These are phyloP conservation scores for Metarhizium humberi DNA, from an alignment of 2,329 filamentous ascomycete genomes.

Conservation along the genomic window DNA sequence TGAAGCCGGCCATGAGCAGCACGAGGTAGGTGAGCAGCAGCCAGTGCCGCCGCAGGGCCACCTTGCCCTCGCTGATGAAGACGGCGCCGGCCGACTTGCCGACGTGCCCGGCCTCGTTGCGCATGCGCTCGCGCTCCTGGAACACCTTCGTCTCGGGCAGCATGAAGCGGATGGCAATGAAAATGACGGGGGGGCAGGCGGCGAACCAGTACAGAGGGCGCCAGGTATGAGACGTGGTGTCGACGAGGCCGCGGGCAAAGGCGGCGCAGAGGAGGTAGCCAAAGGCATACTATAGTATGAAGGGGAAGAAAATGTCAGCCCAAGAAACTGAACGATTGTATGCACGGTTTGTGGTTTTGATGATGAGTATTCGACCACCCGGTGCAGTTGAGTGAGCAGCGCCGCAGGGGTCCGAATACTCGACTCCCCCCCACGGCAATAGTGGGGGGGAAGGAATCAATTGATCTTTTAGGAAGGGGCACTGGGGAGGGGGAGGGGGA, in stretches of 20 bases:
- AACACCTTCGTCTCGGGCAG: conserved; percentile 74
- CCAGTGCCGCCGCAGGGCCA: conserved; percentile 75
- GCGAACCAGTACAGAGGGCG: conserved; percentile 85
- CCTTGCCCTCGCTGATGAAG: conserved; percentile 68
- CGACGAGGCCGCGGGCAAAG: conserved; percentile 56
- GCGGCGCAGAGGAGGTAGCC: conserved; percentile 55
- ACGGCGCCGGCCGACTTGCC: conserved; percentile 36
- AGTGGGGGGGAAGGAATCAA: too few relatives aligned
- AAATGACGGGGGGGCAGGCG: conserved; percentile 66
- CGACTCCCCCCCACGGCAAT: too few relatives aligned
- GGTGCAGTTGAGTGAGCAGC: too few relatives aligned
- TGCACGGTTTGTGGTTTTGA: too few relatives aligned
- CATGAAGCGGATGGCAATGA: conserved; percentile 69
- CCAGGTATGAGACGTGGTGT: conserved; percentile 74
- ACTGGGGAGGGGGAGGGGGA: neutral
- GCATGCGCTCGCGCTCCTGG: conserved; percentile 54
- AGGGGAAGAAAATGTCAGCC: conserved; percentile 1
- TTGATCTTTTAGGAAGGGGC: too few relatives aligned
- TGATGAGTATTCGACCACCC: too few relatives aligned
- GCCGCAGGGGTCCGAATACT: too few relatives aligned
- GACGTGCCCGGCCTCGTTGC: conserved; percentile 30
- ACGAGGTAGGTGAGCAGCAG: conserved; percentile 71
- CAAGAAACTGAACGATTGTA: neutral
- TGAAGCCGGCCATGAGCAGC: conserved; percentile 82
- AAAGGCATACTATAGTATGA: conserved; percentile 47